Base-by-base conservation (phyloP, 768 basidiomycete species). In the Aureoboletus auriporus region DNA sequence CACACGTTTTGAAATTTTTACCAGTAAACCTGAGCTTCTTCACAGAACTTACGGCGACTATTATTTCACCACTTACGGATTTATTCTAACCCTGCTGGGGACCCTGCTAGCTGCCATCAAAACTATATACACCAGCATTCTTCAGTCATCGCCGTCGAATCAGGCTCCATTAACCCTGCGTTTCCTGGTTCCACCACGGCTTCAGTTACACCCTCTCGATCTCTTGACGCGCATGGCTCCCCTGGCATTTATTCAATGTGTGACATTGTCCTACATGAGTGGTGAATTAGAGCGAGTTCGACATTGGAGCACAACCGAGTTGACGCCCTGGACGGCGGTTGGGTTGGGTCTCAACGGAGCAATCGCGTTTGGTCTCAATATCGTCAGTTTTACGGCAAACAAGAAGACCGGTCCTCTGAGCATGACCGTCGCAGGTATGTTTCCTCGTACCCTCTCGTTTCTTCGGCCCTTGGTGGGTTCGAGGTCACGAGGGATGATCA, bases 311-410 rank as follows among this genome's bases (percentile, higher is more conserved):
- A 65, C 66, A 17, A 71, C 63, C 29, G 74, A 77, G 31, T 53
- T 71, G 65, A 65, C 62, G 9, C 53, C 53, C 26, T 56, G 61
- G 44, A 78, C 75, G 50, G 69, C 77, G 2, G 50, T 75, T 2
- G 79, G 83, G 6, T 67, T 98, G 39, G 54, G 81, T 5, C 59
- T 86, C 31, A 99, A 98, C 57, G 95, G 93, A 0, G 63, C 74
- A 12, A 82, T 98, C 59, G 96, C 96, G 4, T 97, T 96, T 61
- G 86, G 83, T 12, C 73, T 99, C 44, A 99, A 98, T 58, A 82
- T 97, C 3, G 89, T 96, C 48, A 90, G 87, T 64, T 96, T 99
- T 62, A 89, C 89, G 35, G 90, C 96, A n/a, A 99, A 98, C 70
- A 85, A 86, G 67, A 84, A 87, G 62, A 84, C 91, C 0, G 93